Evolutionary conservation across 164 flowering plant genomes (phyloP).

Genomic region (Berberis thunbergii): DNA sequence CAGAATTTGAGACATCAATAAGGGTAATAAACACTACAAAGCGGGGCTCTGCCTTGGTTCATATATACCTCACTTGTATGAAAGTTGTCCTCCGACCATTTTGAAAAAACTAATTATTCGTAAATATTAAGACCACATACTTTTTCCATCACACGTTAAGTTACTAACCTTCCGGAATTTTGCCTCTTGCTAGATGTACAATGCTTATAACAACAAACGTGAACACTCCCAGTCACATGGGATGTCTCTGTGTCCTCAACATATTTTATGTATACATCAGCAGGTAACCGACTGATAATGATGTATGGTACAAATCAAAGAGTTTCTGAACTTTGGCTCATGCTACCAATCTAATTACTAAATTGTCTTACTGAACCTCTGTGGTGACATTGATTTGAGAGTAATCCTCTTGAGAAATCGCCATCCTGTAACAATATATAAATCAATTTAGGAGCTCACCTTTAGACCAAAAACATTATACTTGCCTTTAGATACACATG

Average conservation of each 20-base stretch:
- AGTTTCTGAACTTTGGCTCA: neutral
- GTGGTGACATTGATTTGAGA: conserved; percentile 53
- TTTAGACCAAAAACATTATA: no score
- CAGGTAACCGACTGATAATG: conserved; percentile 57
- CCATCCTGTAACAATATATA: conserved; percentile 13
- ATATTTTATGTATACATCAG: conserved; percentile 53
- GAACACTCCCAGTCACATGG: conserved; percentile 49
- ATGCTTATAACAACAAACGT: conserved; percentile 61
- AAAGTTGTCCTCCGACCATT: no score
- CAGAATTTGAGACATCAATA: no score
- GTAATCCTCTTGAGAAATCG: conserved; percentile 22
- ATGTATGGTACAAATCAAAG: conserved; percentile 39
- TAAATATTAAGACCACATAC: neutral
- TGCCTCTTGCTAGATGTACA: conserved; percentile 79
- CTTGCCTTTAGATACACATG: no score
- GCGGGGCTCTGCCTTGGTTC: no score
- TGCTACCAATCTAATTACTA: neutral
- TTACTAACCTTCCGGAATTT: conserved; percentile 69
- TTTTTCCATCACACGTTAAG: neutral
- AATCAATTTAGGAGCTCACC: no score
- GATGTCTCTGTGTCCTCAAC: conserved; percentile 54
- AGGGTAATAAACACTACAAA: no score
- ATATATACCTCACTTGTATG: no score
- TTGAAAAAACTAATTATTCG: neutral
- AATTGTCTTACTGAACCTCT: conserved; percentile 31